A percentile compares a stretch with the other conserved stretches of the same genome.
phyloP scores from a whole-genome alignment of 345 rosid species.

The Pistacia vera region DNA sequence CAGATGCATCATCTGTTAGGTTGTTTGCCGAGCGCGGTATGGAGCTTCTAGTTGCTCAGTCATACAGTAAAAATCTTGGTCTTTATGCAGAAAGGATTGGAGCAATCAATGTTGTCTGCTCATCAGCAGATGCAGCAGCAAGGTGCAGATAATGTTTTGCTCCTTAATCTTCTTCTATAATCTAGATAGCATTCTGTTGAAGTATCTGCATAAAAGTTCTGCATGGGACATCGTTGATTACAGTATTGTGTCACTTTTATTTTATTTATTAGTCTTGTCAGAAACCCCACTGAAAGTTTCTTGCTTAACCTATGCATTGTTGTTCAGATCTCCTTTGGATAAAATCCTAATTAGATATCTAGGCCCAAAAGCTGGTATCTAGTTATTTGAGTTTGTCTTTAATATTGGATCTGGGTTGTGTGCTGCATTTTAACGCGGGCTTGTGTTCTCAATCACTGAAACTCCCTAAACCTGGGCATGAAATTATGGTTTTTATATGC shows the following conservation, averaged over 20 bases:
- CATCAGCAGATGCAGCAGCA: slow-evolving; percentile 79
- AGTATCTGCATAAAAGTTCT: background rate
- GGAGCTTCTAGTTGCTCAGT: slow-evolving; percentile 95
- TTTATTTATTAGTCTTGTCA: background rate
- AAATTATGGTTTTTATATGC: too few species aligned
- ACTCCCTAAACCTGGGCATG: background rate
- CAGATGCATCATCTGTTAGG: slow-evolving; percentile 91
- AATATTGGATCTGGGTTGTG: too few species aligned
- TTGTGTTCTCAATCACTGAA: too few species aligned
- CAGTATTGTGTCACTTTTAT: background rate
- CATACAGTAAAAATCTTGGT: slow-evolving; percentile 94
- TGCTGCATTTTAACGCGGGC: too few species aligned
- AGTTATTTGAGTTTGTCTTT: too few species aligned
- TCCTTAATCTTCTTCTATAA: slow-evolving; percentile 1
- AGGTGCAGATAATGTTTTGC: slow-evolving; percentile 42
- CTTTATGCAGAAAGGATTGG: slow-evolving; percentile 94
- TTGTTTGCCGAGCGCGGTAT: slow-evolving; percentile 78
- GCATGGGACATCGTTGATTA: background rate
- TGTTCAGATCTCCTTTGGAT: background rate
- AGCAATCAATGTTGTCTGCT: slow-evolving; percentile 87
- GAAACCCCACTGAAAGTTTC: background rate
- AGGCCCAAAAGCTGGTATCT: too few species aligned
- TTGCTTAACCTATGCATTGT: background rate
- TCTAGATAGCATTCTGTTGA: background rate
- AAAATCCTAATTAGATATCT: background rate